Evolutionary conservation across 768 basidiomycete species (phyloP).

Genomic region (Mycena pura): DNA sequence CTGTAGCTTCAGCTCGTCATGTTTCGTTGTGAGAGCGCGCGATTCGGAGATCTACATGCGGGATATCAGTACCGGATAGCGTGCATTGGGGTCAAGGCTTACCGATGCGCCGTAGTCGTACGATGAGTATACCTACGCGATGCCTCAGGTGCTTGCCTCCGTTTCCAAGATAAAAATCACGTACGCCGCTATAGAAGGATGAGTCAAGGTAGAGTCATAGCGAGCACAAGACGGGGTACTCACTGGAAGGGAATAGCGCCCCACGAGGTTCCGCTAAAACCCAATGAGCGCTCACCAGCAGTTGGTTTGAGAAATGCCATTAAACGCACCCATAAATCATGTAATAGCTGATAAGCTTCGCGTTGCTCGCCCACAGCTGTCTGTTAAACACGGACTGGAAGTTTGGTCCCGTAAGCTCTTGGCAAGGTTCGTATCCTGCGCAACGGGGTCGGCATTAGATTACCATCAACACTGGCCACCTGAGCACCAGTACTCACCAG

Average conservation of each 20-base stretch:
- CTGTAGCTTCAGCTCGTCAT: constrained; percentile 79
- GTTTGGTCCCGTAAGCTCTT: constrained; percentile 69
- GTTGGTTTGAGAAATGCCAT: neutral
- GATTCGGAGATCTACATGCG: constrained; percentile 62
- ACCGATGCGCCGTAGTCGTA: constrained; percentile 84
- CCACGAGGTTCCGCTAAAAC: constrained; percentile 81
- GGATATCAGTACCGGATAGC: neutral
- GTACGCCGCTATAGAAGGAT: constrained; percentile 19
- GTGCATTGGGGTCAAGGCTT: constrained; percentile 8
- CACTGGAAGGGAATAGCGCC: constrained; percentile 81
- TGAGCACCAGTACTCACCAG: constrained; percentile 50
- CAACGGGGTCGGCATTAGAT: constrained; percentile 12
- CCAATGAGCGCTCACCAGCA: neutral
- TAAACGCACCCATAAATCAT: constrained; percentile 76
- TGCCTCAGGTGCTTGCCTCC: neutral
- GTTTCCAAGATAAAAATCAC: neutral
- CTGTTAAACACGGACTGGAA: constrained; percentile 84
- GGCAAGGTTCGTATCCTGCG: constrained; percentile 68
- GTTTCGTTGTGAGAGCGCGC: constrained; percentile 70
- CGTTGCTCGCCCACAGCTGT: constrained; percentile 81
- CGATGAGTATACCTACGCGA: constrained; percentile 45
- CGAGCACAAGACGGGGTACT: constrained; percentile 52
- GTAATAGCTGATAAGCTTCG: constrained; percentile 83
- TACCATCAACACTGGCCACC: neutral
- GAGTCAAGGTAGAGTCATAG: neutral